These are phyloP conservation scores for Diaporthe citri DNA, from an alignment of 2,329 filamentous ascomycete genomes.

Conservation along the genomic window DNA sequence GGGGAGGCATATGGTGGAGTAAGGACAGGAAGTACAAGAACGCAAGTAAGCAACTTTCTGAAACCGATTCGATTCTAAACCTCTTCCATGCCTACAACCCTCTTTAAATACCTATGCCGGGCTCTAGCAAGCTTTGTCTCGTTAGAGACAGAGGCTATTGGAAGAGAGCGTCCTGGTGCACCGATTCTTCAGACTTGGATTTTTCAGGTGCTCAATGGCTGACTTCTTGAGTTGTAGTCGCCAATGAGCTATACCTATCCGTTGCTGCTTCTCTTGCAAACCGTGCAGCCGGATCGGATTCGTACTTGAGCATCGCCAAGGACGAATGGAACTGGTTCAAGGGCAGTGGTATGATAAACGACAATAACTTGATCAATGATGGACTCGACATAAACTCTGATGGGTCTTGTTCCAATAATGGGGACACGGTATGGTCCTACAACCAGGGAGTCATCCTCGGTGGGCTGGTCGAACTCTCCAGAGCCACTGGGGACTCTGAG, in stretches of 20 bases:
- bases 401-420: constrained; percentile 62
- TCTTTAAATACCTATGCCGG: not conserved
- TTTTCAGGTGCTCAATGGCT: not conserved
- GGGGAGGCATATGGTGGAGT: constrained; percentile 70
- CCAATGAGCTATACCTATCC: constrained; percentile 69
- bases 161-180: too few species aligned
- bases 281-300: constrained; percentile 52
- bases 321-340: constrained; percentile 66
- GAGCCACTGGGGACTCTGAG: constrained; percentile 56
- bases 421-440: constrained; percentile 62
- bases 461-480: constrained; percentile 63
- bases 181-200: not conserved
- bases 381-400: constrained; percentile 59
- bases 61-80: not conserved
- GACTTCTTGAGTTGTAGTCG: constrained; percentile 46
- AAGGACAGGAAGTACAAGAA: constrained; percentile 64
- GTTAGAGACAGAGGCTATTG: not conserved
- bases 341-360: constrained; percentile 63
- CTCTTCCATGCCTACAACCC: not conserved
- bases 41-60: constrained; percentile 47
- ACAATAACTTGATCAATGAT: constrained; percentile 63
- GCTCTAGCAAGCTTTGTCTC: too few species aligned
- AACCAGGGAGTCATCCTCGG: constrained; percentile 69
- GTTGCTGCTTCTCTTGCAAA: constrained; percentile 67
- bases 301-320: constrained; percentile 61